Evolutionary conservation across 306 rosid genomes (phyloP), one percentile per base, ranked within the genome.

Genomic region (Urtica urens): DNA sequence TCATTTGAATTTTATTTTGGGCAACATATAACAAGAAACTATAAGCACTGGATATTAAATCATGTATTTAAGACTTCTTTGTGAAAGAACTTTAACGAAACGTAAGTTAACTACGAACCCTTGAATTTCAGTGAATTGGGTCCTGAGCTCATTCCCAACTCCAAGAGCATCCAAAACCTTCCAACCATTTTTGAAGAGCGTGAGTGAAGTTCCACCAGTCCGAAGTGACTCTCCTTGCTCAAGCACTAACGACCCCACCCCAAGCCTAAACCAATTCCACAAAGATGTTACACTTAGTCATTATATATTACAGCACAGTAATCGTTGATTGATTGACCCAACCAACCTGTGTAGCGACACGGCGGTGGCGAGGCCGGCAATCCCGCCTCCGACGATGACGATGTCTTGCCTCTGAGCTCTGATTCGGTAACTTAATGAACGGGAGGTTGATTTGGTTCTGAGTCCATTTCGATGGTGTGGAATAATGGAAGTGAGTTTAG

Each of bases 141-240:
- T 44, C 64, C 94, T 78, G 66, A 83, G 96, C 41, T 78, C 45
- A 57, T 70, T 49, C 5, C 93, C 96, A 38, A 88, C 81, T 33
- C 94, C 96, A 16, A 88, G 74, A n/a, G 81, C 85, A 74, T 88
- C 88, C 59, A 88, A 75, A 2, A 74, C 93, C 9, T 76, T 70
- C 96, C 96, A 87, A 5, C 94, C 93, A 6, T 87, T 87, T 63
- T 83, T 87, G 76, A 72, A 80, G 50, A 87, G 96, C 38, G 94
- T 83, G 24, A 87, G 81, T 16, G 96, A 87, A 58, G 93, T 80
- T 57, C 96, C 96, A 55, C 81, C 70, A 0, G 78, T 79, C 3
- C 87, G 67, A 23, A 79, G 79, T 3, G 82, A 75, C 26, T 65
- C 79, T 33, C 72, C 69, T 44, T 79, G 86, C 72, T 79, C 87